phyloP scores from a whole-genome alignment of 208 protist genomes.

The Tritrichomonas musculus region DNA sequence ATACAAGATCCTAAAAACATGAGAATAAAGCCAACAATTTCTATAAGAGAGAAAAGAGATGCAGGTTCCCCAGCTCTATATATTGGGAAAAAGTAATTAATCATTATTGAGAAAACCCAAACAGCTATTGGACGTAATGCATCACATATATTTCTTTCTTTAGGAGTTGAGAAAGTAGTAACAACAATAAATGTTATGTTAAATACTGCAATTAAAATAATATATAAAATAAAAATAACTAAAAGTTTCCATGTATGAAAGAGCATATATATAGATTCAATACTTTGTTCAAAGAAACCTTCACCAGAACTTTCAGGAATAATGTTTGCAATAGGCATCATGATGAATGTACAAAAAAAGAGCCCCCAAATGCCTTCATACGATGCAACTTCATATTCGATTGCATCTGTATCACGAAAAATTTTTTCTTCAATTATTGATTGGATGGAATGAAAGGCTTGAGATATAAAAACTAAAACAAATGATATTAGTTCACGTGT shows the following conservation, averaged over 20 bases:
- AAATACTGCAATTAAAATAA: background rate
- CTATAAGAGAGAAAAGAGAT: background rate
- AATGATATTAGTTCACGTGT: background rate
- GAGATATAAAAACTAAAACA: background rate
- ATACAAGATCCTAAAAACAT: background rate
- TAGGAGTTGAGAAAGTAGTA: background rate
- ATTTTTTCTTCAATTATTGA: background rate
- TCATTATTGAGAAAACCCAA: background rate
- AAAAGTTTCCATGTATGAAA: background rate
- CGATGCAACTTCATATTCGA: background rate
- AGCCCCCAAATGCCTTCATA: background rate
- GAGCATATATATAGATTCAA: background rate
- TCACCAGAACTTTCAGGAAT: background rate
- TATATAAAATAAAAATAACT: background rate
- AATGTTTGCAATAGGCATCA: background rate
- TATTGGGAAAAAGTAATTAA: background rate
- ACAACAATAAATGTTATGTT: background rate
- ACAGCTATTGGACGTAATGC: background rate
- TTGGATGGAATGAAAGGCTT: background rate
- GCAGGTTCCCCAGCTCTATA: background rate
- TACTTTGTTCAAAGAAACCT: background rate
- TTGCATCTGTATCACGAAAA: background rate
- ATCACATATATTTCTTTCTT: background rate
- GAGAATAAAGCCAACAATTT: background rate
- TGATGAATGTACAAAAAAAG: background rate